Conservation (phyloP, 495 filamentous ascomycete species). For the Penicillium verhagenii region DNA sequence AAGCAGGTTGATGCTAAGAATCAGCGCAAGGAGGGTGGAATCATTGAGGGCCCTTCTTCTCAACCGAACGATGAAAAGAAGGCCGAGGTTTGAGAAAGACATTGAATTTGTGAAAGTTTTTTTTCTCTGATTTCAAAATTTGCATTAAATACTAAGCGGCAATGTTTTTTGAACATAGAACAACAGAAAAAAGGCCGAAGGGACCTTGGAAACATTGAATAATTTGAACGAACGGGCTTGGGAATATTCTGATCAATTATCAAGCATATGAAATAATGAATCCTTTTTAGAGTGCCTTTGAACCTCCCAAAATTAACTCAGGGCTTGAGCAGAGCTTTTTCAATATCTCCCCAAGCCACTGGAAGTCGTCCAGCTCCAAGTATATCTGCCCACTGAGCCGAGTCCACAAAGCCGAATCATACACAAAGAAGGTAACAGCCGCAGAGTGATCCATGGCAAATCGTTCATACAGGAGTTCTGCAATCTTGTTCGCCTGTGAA, state of each 20-base stretch:
- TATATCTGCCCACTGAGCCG: conserved; percentile 75
- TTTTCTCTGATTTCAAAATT: not conserved
- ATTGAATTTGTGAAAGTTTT: not conserved
- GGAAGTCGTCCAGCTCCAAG: conserved; percentile 68
- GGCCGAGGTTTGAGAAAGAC: conserved; percentile 7
- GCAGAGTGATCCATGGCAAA: conserved; percentile 28
- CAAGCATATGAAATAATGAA: too few species aligned
- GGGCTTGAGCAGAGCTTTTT: conserved; percentile 48
- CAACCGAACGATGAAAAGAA: conserved; percentile 8
- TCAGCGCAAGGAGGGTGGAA: conserved; percentile 9
- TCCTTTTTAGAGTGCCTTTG: not conserved
- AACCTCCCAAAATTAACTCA: not conserved
- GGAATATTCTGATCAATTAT: too few species aligned
- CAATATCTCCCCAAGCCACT: conserved; percentile 58
- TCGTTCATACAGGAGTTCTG: not conserved
- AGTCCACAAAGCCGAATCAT: conserved; percentile 57
- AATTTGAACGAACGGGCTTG: too few species aligned
- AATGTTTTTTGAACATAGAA: too few species aligned
- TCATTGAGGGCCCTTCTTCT: not conserved
- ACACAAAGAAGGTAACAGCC: conserved; percentile 52
- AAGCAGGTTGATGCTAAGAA: conserved; percentile 46
- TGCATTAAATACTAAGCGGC: not conserved
- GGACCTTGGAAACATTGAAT: too few species aligned
- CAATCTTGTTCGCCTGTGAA: not conserved
- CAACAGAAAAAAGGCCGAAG: too few species aligned